phyloP scores from a whole-genome alignment of 1,284 basidiomycete genomes.

The Trametes sp. region DNA sequence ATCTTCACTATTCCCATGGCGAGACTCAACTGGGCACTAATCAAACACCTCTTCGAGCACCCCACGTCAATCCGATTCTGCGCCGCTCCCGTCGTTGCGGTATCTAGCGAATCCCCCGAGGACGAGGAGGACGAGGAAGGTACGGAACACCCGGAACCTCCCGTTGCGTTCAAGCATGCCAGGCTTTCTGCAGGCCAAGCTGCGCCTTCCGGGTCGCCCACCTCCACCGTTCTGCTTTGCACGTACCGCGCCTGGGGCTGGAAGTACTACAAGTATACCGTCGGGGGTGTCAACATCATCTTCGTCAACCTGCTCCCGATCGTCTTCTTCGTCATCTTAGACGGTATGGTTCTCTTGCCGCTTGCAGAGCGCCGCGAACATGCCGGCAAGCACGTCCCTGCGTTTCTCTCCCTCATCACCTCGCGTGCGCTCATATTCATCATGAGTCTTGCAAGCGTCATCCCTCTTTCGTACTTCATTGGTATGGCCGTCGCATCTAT shows the following conservation, averaged over 20 bases:
- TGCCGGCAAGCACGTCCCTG: slow-evolving; percentile 65
- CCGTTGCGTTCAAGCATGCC: slow-evolving; percentile 64
- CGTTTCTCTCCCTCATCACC: slow-evolving; percentile 75
- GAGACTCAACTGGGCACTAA: slow-evolving; percentile 92
- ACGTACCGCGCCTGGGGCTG: slow-evolving; percentile 92
- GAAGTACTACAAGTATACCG: slow-evolving; percentile 99
- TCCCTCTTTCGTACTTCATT: slow-evolving; percentile 98
- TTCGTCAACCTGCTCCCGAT: slow-evolving; percentile 96
- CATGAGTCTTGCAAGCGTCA: slow-evolving; percentile 89
- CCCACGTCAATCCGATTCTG: slow-evolving; percentile 94
- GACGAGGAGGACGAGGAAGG: slow-evolving; percentile 39
- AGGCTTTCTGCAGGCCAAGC: slow-evolving; percentile 75
- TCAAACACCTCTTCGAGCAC: slow-evolving; percentile 83
- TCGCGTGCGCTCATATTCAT: slow-evolving; percentile 87
- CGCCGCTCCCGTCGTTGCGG: slow-evolving; percentile 67
- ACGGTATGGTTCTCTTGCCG: slow-evolving; percentile 86
- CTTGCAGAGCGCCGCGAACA: slow-evolving; percentile 66
- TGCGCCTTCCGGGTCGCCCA: slow-evolving; percentile 73
- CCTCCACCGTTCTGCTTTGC: slow-evolving; percentile 91
- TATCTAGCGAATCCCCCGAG: slow-evolving; percentile 45
- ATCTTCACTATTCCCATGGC: slow-evolving; percentile 99
- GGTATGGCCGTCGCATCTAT: slow-evolving; percentile 99
- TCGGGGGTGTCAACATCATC: slow-evolving; percentile 98
- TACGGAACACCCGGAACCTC: slow-evolving; percentile 32
- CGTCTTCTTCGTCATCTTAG: slow-evolving; percentile 96